A percentile compares a stretch with the other conserved stretches of the same genome.
These are phyloP conservation scores for Parastagonospora nodorum DNA, from an alignment of 2,329 filamentous ascomycete species.

Conservation along the genomic window DNA sequence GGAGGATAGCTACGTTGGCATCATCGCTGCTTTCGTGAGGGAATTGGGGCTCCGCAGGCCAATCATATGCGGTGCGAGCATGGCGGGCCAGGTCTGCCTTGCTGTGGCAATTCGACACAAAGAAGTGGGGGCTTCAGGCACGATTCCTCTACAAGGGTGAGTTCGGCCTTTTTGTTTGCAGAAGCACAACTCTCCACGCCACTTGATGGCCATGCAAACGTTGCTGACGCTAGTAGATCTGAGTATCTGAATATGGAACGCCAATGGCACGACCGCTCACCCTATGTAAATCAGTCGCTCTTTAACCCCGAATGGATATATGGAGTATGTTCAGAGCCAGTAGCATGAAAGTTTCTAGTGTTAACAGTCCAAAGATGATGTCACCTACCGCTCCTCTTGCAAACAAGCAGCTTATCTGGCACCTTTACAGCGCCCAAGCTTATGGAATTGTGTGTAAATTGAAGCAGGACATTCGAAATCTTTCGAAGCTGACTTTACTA, in stretches of 20 bases:
- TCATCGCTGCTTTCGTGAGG: conserved; percentile 53
- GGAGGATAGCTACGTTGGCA: conserved; percentile 54
- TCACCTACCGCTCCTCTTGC: conserved; percentile 51
- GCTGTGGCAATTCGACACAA: conserved; percentile 54
- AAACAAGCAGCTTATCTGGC: conserved; percentile 57
- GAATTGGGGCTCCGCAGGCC: conserved; percentile 51
- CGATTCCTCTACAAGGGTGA: conserved; percentile 54
- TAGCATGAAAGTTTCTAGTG: conserved; percentile 4
- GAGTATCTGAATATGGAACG: conserved; percentile 52
- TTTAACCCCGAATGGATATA: conserved; percentile 58
- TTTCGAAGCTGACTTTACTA: not conserved
- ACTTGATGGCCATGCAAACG: conserved; percentile 19
- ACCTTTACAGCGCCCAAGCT: conserved; percentile 55
- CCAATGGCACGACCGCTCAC: conserved; percentile 53
- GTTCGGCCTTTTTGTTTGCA: conserved; percentile 7
- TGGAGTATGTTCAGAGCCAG: conserved; percentile 33
- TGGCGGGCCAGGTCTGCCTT: conserved; percentile 57
- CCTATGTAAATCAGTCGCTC: conserved; percentile 54
- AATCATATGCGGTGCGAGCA: conserved; percentile 57
- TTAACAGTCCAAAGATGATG: conserved; percentile 46
- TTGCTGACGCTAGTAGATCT: conserved; percentile 29
- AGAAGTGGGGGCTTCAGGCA: conserved; percentile 54
- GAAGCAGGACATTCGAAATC: not conserved
- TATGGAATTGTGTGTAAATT: conserved; percentile 41
- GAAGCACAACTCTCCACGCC: no score